A percentile compares a stretch with the other conserved stretches of the same genome.
Conservation (phyloP, 2,329 filamentous ascomycete species). For the Emergomyces pasteurianus region DNA sequence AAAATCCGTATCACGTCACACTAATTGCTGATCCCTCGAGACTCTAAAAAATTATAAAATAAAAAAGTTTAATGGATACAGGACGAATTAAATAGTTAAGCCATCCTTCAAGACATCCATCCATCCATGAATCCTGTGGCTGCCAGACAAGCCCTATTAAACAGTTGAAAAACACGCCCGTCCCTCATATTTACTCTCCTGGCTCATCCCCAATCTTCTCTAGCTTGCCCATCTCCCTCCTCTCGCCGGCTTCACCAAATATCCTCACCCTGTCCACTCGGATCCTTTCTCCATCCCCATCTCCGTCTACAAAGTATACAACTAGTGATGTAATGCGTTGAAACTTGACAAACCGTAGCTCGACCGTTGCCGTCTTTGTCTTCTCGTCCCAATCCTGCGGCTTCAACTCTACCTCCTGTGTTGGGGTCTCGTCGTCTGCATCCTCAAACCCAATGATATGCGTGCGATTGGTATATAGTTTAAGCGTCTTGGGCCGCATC, state of each 20-base stretch:
- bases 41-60: not conserved
- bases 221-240: constrained; percentile 84
- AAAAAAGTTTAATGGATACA: too few relatives aligned
- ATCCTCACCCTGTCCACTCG: constrained; percentile 52
- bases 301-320: constrained; percentile 78
- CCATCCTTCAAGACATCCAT: not conserved
- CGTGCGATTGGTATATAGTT: constrained; percentile 76
- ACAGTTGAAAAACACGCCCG: not conserved
- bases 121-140: not conserved
- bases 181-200: constrained; percentile 38
- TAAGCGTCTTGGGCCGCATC: constrained; percentile 70
- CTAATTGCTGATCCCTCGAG: not conserved
- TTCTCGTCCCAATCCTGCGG: constrained; percentile 65
- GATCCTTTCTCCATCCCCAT: constrained; percentile 72
- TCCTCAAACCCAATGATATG: constrained; percentile 93
- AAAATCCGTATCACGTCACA: not conserved
- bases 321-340: constrained; percentile 83
- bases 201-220: constrained; percentile 81
- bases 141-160: not conserved
- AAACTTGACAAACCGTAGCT: constrained; percentile 89
- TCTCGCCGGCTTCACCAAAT: constrained; percentile 82
- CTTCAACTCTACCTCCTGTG: constrained; percentile 65
- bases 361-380: constrained; percentile 59
- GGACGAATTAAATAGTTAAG: not conserved
- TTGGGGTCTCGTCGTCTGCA: constrained; percentile 71